These are phyloP conservation scores for Coleophoma crateriformis DNA, from an alignment of 2,329 filamentous ascomycete species.

Conservation along the genomic window DNA sequence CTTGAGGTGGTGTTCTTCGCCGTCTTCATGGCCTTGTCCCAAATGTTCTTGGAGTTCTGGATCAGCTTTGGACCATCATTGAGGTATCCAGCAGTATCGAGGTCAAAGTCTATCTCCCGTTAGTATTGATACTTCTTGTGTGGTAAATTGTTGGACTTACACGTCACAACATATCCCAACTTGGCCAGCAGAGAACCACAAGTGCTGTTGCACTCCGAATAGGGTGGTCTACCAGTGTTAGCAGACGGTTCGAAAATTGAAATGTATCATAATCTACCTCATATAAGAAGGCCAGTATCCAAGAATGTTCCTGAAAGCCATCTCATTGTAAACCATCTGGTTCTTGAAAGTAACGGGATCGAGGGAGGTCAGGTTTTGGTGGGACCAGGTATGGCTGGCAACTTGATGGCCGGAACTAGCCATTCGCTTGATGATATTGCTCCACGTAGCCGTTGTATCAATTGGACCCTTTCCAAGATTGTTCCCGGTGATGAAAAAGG, in stretches of 20 bases:
- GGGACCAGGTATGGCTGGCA: slow-evolving; percentile 52
- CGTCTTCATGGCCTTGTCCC: slow-evolving; percentile 14
- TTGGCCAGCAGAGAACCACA: slow-evolving; percentile 28
- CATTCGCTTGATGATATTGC: slow-evolving; percentile 35
- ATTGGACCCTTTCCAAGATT: slow-evolving; percentile 36
- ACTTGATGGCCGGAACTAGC: slow-evolving; percentile 45
- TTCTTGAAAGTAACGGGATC: slow-evolving; percentile 36
- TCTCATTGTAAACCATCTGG: slow-evolving; percentile 47
- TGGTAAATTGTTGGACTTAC: slow-evolving; percentile 5
- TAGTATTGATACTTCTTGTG: slow-evolving; percentile 22
- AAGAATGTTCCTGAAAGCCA: slow-evolving; percentile 49
- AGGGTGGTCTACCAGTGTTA: slow-evolving; percentile 29
- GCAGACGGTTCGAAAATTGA: not conserved
- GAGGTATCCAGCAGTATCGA: slow-evolving; percentile 46
- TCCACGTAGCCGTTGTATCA: slow-evolving; percentile 33
- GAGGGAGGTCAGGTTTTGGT: slow-evolving; percentile 40
- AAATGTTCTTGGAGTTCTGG: slow-evolving; percentile 40
- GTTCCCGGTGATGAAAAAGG: slow-evolving; percentile 54
- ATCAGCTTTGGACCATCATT: slow-evolving; percentile 35
- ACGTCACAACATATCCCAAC: slow-evolving; percentile 42
- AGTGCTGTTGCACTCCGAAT: slow-evolving; percentile 36
- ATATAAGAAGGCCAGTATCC: slow-evolving; percentile 51
- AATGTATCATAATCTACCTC: slow-evolving; percentile 9
- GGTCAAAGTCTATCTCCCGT: slow-evolving; percentile 25
- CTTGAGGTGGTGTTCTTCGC: slow-evolving; percentile 12